A percentile compares a stretch with the other conserved stretches of the same genome.
Evolutionary conservation across 179 eudicot genomes (phyloP).

Genomic region (Silene noctiflora): DNA sequence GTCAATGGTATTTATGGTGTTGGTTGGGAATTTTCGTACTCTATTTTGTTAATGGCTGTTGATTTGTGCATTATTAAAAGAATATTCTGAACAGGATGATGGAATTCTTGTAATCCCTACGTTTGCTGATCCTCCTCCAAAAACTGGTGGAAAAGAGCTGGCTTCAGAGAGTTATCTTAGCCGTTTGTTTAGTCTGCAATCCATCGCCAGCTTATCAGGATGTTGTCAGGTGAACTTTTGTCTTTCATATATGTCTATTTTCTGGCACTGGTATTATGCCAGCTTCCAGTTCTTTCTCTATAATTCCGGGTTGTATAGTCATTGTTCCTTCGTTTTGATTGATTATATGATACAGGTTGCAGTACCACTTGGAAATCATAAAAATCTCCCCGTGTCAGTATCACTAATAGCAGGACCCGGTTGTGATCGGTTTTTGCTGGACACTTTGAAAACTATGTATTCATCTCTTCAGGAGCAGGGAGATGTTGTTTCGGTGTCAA

Average conservation of each 20-base stretch:
- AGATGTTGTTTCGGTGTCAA: slow-evolving; percentile 50
- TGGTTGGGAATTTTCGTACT: neutral
- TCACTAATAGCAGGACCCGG: slow-evolving; percentile 86
- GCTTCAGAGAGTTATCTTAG: slow-evolving; percentile 52
- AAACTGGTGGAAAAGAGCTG: slow-evolving; percentile 69
- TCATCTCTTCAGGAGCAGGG: slow-evolving; percentile 61
- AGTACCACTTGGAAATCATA: slow-evolving; percentile 70
- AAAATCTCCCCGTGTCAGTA: slow-evolving; percentile 75
- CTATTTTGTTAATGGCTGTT: neutral
- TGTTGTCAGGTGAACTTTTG: slow-evolving; percentile 77
- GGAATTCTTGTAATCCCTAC: slow-evolving; percentile 86
- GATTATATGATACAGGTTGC: slow-evolving; percentile 48
- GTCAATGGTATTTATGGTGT: neutral
- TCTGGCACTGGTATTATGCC: neutral
- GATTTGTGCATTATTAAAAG: slow-evolving; percentile 1
- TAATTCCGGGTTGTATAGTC: neutral
- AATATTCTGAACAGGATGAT: slow-evolving; percentile 61
- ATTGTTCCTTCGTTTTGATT: slow-evolving; percentile 11
- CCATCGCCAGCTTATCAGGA: slow-evolving; percentile 90
- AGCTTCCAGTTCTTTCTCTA: neutral
- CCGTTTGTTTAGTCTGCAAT: slow-evolving; percentile 53
- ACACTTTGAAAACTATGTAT: slow-evolving; percentile 59
- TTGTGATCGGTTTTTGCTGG: slow-evolving; percentile 84
- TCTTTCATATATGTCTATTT: slow-evolving; percentile 18
- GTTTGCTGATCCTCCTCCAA: slow-evolving; percentile 61